Base-by-base conservation (phyloP, 305 asterid genomes). In the Fraxinus baroniana region DNA sequence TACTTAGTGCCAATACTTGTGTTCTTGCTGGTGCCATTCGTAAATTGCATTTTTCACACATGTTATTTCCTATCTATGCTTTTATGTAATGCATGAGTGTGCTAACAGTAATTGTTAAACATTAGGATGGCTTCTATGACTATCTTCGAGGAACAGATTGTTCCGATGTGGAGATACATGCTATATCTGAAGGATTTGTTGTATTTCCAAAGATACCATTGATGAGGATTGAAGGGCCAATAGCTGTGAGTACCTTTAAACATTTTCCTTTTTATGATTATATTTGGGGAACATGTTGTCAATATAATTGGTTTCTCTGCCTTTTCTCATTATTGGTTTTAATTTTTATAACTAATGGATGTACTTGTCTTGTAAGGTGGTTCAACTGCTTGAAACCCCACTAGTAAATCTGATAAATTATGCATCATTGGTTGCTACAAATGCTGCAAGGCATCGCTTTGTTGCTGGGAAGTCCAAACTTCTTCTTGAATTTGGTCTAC, bases 371-470 rank as follows among this genome's bases (percentile, higher is more conserved):
- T 76, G 82, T 62, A 84, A 97, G 99, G 98, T 95, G 91, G 98
- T 91, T 85, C 99, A 97, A 89, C 89, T 97, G 86, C 94, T 97
- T 80, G 99, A 97, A 90, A 97, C 98, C 22, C 93, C 99, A 57
- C 92, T 95, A 74, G 90, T 97, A 78, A 97, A 94, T 86, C 98
- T 97, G 76, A 89, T 92, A 83, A 97, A 96, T 85, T 96, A 89
- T 85, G 98, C 98, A 32, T 96, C 99, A 20, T 83, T 96, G 85
- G 99, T 96, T 85, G 95, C 98, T 74, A 97, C 99, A 30, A 97
- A 97, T 86, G 99, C 98, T 85, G 98, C 99, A 78, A 95, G 99
- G 86, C 98, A 94, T 83, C 98, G 98, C 57, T 93, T 93, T 89
- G 99, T 94, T 88, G 98, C 98, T 86, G 98, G 98, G 87, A 92